Conservation (phyloP, 495 filamentous ascomycete species). For the Aspergillus heteromorphus region DNA sequence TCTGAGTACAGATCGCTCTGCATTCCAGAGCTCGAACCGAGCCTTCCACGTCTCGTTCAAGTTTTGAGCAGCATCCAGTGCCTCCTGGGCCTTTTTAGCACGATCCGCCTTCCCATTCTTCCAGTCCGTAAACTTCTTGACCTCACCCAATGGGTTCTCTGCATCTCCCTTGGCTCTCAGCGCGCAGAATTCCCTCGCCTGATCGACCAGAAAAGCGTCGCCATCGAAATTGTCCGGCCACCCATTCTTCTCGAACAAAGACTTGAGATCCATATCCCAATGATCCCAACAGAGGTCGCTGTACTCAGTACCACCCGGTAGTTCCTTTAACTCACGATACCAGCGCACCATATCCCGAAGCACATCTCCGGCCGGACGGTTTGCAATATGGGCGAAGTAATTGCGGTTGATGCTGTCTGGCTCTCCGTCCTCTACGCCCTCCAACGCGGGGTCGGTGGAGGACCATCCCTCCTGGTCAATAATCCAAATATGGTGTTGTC, state of each 20-base stretch:
- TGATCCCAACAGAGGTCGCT: not conserved
- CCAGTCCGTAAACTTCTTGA: not conserved
- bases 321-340: not conserved
- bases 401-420: not conserved
- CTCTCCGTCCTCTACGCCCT: not conserved
- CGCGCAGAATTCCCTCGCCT: not conserved
- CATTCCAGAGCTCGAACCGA: not conserved
- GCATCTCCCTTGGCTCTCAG: not conserved
- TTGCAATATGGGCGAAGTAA: conserved; percentile 1
- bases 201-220: not conserved
- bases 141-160: not conserved
- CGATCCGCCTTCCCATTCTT: not conserved
- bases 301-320: not conserved
- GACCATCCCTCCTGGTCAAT: conserved; percentile 4
- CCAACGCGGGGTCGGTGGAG: not conserved
- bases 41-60: not conserved
- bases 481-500: not conserved
- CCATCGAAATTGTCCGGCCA: conserved; percentile 5
- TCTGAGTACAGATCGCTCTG: not conserved
- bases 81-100: not conserved
- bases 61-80: not conserved
- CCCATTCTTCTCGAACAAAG: conserved; percentile 1
- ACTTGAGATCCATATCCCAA: not conserved
- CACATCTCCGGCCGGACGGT: not conserved
- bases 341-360: conserved; percentile 3